These are phyloP conservation scores for Boletus rubropictus DNA, from an alignment of 768 basidiomycete genomes.

Conservation along the genomic window DNA sequence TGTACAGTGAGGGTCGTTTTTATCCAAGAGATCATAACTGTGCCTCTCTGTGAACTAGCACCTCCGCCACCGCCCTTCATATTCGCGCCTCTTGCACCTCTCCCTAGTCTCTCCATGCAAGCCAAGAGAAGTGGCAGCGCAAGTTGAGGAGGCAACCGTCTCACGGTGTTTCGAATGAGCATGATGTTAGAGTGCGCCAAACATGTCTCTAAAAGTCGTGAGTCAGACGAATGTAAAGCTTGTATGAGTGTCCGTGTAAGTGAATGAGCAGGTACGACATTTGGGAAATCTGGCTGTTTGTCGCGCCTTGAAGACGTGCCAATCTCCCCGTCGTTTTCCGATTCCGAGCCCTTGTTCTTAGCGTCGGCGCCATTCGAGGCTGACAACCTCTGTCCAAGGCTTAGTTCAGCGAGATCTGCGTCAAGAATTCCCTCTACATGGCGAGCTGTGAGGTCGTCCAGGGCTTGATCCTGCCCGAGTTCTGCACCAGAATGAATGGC, in stretches of 20 bases:
- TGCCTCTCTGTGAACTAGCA: slow-evolving; percentile 73
- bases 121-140: slow-evolving; percentile 81
- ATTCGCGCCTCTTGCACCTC: slow-evolving; percentile 62
- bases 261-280: slow-evolving; percentile 72
- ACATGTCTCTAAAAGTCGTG: slow-evolving; percentile 81
- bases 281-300: slow-evolving; percentile 24
- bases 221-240: slow-evolving; percentile 92
- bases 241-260: slow-evolving; percentile 93
- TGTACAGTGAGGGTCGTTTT: slow-evolving; percentile 80
- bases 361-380: slow-evolving; percentile 51
- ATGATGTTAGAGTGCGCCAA: slow-evolving; percentile 74
- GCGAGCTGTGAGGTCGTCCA: slow-evolving; percentile 44
- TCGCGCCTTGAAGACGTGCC: slow-evolving; percentile 16
- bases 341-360: slow-evolving; percentile 33
- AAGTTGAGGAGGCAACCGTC: slow-evolving; percentile 78
- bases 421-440: slow-evolving; percentile 68
- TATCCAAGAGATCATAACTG: slow-evolving; percentile 67
- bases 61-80: slow-evolving; percentile 77
- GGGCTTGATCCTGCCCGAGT: slow-evolving; percentile 50
- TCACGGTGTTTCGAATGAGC: slow-evolving; percentile 83
- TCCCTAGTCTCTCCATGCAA: slow-evolving; percentile 83
- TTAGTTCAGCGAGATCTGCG: slow-evolving; percentile 83
- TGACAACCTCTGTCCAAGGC: slow-evolving; percentile 84
- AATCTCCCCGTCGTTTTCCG: slow-evolving; percentile 47
- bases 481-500: slow-evolving; percentile 63